phyloP scores from a whole-genome alignment of 2,329 filamentous ascomycete species.

The Leptographium flavum region DNA sequence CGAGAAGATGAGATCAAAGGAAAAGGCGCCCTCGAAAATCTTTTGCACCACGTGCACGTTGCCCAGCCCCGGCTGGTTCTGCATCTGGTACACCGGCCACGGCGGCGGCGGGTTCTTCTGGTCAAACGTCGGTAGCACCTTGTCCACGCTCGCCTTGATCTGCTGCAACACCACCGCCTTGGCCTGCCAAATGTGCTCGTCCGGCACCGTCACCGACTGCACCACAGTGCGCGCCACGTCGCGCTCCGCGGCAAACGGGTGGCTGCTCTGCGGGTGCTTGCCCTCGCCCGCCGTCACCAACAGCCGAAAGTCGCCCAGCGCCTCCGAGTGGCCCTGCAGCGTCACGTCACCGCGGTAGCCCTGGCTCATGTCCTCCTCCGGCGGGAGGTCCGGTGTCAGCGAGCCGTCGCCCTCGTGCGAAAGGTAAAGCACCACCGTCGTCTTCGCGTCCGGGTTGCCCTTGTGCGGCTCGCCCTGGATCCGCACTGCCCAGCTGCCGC shows the following conservation, averaged over 20 bases:
- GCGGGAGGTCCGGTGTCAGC: constrained; percentile 37
- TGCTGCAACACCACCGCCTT: constrained; percentile 46
- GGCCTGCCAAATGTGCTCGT: constrained; percentile 67
- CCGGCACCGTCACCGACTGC: constrained; percentile 50
- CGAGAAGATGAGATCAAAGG: constrained; percentile 85
- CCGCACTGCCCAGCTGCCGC: constrained; percentile 83
- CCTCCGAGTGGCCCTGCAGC: constrained; percentile 53
- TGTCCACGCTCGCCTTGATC: constrained; percentile 34
- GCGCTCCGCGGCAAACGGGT: constrained; percentile 53
- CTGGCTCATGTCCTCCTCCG: constrained; percentile 11
- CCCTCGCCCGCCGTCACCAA: constrained; percentile 58
- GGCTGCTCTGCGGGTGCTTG: constrained; percentile 46
- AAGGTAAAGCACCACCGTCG: constrained; percentile 69
- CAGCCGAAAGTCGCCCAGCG: constrained; percentile 68
- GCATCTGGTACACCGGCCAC: constrained; percentile 70
- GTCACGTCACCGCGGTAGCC: constrained; percentile 48
- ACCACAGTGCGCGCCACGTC: constrained; percentile 66
- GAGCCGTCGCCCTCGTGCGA: constrained; percentile 62
- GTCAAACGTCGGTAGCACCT: constrained; percentile 33
- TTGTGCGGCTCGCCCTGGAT: constrained; percentile 69
- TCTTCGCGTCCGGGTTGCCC: constrained; percentile 57
- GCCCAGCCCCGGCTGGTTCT: constrained; percentile 52
- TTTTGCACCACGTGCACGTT: constrained; percentile 87
- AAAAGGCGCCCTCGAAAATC: constrained; percentile 76
- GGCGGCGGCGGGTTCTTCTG: constrained; percentile 60